A percentile compares a stretch with the other conserved stretches of the same genome.
These are phyloP conservation scores for Linnemannia zychae DNA, from an alignment of 192 early-diverging fungal genomes.

Conservation along the genomic window DNA sequence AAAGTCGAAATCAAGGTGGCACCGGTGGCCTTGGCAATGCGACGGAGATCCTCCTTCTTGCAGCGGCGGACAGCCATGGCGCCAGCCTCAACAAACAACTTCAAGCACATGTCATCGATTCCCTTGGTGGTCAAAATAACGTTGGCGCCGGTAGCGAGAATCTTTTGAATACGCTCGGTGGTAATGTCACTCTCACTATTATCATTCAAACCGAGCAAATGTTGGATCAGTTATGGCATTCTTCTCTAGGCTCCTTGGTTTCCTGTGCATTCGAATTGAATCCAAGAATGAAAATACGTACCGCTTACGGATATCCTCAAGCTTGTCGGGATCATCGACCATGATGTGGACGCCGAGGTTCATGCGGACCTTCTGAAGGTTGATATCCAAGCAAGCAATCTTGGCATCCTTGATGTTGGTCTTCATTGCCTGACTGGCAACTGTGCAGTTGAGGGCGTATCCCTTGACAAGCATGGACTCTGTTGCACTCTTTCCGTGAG, in stretches of 20 bases:
- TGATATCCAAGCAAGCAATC: slow-evolving; percentile 98
- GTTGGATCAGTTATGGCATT: not conserved
- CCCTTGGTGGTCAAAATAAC: slow-evolving; percentile 98
- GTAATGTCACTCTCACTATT: slow-evolving; percentile 95
- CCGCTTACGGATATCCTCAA: slow-evolving; percentile 95
- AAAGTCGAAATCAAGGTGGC: slow-evolving; percentile 92
- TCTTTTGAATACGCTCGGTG: slow-evolving; percentile 94
- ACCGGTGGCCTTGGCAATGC: slow-evolving; percentile 98
- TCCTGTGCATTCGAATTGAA: not conserved
- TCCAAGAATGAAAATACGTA: slow-evolving; percentile 27
- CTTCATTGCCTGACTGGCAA: slow-evolving; percentile 96
- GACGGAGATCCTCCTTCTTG: slow-evolving; percentile 96
- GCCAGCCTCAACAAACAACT: slow-evolving; percentile 98
- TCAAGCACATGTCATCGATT: slow-evolving; percentile 98
- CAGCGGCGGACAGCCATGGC: slow-evolving; percentile 97
- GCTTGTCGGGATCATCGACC: slow-evolving; percentile 97
- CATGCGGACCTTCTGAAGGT: slow-evolving; percentile 99
- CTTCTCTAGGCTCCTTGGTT: not conserved
- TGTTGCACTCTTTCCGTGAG: slow-evolving; percentile 91
- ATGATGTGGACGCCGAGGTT: slow-evolving; percentile 98
- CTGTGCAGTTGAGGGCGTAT: slow-evolving; percentile 98
- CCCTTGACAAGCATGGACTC: slow-evolving; percentile 93
- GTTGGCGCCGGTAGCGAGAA: slow-evolving; percentile 95
- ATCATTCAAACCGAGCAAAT: not conserved
- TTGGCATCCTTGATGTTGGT: slow-evolving; percentile 89